A percentile compares a stretch with the other conserved stretches of the same genome.
These are phyloP conservation scores for Nakazawaea wickerhamii DNA, from an alignment of 805 yeast genomes.

Conservation along the genomic window DNA sequence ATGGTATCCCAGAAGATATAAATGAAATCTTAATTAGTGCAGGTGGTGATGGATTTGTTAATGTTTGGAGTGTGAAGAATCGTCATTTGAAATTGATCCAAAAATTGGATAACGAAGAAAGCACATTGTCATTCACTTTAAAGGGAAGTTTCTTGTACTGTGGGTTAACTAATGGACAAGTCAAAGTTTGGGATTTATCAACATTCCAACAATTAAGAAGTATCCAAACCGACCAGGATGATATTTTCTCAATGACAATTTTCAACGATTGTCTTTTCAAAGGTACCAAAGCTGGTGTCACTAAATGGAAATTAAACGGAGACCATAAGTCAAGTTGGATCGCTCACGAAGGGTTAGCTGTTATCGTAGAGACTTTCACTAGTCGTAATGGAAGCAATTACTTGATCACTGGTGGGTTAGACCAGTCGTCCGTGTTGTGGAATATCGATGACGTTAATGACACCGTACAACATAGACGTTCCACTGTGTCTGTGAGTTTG, in stretches of 20 bases:
- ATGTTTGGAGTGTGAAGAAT: constrained; percentile 59
- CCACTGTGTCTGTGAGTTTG: constrained; percentile 10
- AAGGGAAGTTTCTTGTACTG: constrained; percentile 71
- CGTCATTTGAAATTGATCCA: constrained; percentile 23
- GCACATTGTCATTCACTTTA: constrained; percentile 65
- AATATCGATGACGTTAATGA: constrained; percentile 33
- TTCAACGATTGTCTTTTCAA: constrained; percentile 55
- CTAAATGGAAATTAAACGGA: constrained; percentile 46
- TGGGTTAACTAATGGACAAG: constrained; percentile 68
- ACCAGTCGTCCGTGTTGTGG: constrained; percentile 71
- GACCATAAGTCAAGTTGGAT: constrained; percentile 41
- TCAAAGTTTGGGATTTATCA: constrained; percentile 83
- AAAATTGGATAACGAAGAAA: constrained; percentile 56
- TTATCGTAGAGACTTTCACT: constrained; percentile 49
- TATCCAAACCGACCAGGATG: constrained; percentile 36
- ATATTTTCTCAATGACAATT: constrained; percentile 57
- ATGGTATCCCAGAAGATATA: constrained; percentile 20
- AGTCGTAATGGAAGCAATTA: constrained; percentile 28
- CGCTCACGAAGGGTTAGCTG: constrained; percentile 50
- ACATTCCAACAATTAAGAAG: constrained; percentile 64
- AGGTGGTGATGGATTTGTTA: constrained; percentile 89
- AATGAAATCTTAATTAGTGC: constrained; percentile 52
- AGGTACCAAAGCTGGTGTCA: constrained; percentile 48
- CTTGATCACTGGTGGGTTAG: constrained; percentile 65
- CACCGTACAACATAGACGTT: constrained; percentile 7